phyloP scores from a whole-genome alignment of 108 stramenopile genomes.

The Fragilariopsis cylindrus region DNA sequence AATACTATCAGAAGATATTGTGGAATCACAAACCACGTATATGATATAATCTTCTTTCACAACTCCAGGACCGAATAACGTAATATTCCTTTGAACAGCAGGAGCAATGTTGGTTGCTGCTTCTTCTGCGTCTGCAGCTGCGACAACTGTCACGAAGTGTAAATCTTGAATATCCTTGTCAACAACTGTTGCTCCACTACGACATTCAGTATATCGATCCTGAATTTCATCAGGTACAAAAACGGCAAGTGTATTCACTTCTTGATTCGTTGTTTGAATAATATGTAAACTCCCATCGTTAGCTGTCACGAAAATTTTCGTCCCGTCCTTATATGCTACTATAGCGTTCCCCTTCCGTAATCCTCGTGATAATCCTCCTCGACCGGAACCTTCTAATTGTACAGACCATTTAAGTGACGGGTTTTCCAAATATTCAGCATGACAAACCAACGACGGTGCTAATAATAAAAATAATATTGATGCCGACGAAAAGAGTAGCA shows the following conservation, averaged over 20 bases:
- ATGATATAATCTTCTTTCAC: constrained; percentile 13
- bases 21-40: constrained; percentile 43
- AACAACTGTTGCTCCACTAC: constrained; percentile 16
- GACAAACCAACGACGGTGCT: neutral
- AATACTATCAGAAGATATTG: constrained; percentile 2
- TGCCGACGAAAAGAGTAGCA: too few species aligned
- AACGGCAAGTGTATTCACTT: constrained; percentile 16
- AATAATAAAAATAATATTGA: too few species aligned
- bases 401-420: constrained; percentile 15
- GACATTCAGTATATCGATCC: constrained; percentile 30
- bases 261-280: constrained; percentile 1
- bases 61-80: too few species aligned
- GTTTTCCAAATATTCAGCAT: neutral
- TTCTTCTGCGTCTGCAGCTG: too few species aligned
- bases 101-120: too few species aligned
- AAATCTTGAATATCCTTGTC: neutral
- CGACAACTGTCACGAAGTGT: neutral
- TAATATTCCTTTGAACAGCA: too few species aligned
- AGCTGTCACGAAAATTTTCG: constrained; percentile 31
- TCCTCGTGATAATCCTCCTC: constrained; percentile 11
- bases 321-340: constrained; percentile 27
- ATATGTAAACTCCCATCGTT: constrained; percentile 47
- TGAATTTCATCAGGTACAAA: constrained; percentile 20
- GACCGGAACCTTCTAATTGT: constrained; percentile 11
- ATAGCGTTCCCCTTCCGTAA: constrained; percentile 46